Conservation (phyloP, 306 rosid genomes). For the Trichosanthes cucumerina region DNA sequence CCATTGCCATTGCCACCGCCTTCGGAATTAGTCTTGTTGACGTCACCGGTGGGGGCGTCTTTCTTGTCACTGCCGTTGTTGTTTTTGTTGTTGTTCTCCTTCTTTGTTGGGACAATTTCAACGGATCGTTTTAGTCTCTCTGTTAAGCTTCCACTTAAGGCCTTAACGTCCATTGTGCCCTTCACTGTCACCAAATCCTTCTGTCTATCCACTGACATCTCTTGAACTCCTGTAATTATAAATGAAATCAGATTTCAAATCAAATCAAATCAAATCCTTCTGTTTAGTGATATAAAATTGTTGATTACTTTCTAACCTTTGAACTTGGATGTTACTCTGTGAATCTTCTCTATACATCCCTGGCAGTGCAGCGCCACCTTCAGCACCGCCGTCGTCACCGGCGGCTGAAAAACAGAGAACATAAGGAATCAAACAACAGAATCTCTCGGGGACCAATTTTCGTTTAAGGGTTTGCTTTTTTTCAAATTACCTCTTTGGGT, state of each 20-base stretch:
- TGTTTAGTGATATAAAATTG: not conserved
- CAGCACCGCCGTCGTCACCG: slow-evolving; percentile 47
- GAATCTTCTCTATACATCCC: slow-evolving; percentile 51
- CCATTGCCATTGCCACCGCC: not conserved
- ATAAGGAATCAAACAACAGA: not conserved
- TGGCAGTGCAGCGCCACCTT: slow-evolving; percentile 57
- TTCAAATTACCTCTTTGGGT: slow-evolving; percentile 42
- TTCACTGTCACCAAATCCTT: slow-evolving; percentile 49
- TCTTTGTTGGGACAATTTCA: slow-evolving; percentile 50
- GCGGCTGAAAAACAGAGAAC: slow-evolving; percentile 23
- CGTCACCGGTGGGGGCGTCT: not conserved
- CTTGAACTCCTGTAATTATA: slow-evolving; percentile 27
- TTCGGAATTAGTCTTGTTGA: not conserved
- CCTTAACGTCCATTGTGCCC: slow-evolving; percentile 56
- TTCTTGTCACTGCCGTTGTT: slow-evolving; percentile 4
- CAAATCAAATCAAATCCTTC: not conserved
- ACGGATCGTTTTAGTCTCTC: slow-evolving; percentile 42
- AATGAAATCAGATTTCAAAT: not conserved
- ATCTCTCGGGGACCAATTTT: not conserved
- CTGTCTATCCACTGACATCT: slow-evolving; percentile 37
- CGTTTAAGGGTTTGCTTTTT: not conserved
- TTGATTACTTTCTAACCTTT: slow-evolving; percentile 28
- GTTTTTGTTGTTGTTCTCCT: slow-evolving; percentile 29
- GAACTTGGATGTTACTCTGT: slow-evolving; percentile 22
- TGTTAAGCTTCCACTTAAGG: slow-evolving; percentile 27